These are phyloP conservation scores for Fusarium dimerum DNA, from an alignment of 2,329 filamentous ascomycete species.

Conservation along the genomic window DNA sequence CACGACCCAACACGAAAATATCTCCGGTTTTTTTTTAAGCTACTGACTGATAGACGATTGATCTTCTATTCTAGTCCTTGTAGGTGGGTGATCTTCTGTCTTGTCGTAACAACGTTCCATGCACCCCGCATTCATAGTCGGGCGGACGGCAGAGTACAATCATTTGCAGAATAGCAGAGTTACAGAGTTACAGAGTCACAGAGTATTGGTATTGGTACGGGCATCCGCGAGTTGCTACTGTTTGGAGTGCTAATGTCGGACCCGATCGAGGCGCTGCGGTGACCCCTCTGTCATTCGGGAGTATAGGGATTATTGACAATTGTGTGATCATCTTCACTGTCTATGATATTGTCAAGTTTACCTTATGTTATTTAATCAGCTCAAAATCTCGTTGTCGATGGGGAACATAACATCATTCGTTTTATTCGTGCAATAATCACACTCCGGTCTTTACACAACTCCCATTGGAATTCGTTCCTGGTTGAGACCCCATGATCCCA, in stretches of 20 bases:
- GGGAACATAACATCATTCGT: no score
- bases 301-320: no score
- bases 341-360: no score
- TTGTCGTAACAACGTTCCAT: not conserved
- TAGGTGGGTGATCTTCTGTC: no score
- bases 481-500: not conserved
- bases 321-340: no score
- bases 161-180: not conserved
- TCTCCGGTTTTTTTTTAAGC: no score
- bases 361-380: no score
- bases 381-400: no score
- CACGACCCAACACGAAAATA: no score
- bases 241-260: not conserved
- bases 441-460: not conserved
- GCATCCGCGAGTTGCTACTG: not conserved
- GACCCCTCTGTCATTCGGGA: not conserved
- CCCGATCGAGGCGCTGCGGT: not conserved
- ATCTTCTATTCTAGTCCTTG: no score
- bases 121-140: conserved; percentile 16
- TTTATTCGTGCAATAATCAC: no score
- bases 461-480: not conserved
- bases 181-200: not conserved
- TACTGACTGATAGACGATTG: no score
- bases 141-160: not conserved
- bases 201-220: not conserved